Evolutionary conservation across 2,329 filamentous ascomycete genomes (phyloP), one percentile per base, ranked within the genome.

Genomic region (Colletotrichum endophyticum): DNA sequence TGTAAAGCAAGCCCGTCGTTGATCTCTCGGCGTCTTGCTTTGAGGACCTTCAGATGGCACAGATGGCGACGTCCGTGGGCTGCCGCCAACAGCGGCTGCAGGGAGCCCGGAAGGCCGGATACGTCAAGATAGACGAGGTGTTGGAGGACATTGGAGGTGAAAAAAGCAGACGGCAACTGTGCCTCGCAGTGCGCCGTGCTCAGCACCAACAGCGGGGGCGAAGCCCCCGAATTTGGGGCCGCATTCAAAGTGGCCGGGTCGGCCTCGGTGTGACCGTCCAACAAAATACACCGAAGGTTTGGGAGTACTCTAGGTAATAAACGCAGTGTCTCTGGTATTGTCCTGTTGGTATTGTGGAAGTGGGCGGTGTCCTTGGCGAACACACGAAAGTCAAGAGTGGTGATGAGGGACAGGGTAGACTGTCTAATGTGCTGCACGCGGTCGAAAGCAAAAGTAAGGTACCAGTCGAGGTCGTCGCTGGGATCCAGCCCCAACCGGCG

Each of bases 111-210:
- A n/a, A 88, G 79, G 25, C 85, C 82, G 1, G 90, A 92, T 11
- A 91, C 77, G 72, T 92, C 90, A 5, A 92, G 85, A 76, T 90
- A 92, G 8, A 90, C 84, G 39, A 92, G 78, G 15, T 81, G 80
- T 6, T 81, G 81, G 67, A 90, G 83, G 57, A 83, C 82, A 1
- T 80, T 73, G 3, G 82, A 82, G 2, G 70, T 78, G 75, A 89
- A 88, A 74, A 90, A 85, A 16, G 78, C 82, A 16, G 79, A 77
- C 1, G 87, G 84, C 16, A 91, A 80, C 67, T 86, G 84, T 19
- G 83, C 78, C 6, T 83, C 81, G 70, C 87, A 89, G 53, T 83
- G 79, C 2, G 84, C 81, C 28, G 91, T 80, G 78, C 90, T 90
- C 36, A 92, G 82, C 9, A 91, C 78, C 72, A 85, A 78, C 30